Conservation (phyloP, 495 filamentous ascomycete genomes). For the Cercophora sp. region DNA sequence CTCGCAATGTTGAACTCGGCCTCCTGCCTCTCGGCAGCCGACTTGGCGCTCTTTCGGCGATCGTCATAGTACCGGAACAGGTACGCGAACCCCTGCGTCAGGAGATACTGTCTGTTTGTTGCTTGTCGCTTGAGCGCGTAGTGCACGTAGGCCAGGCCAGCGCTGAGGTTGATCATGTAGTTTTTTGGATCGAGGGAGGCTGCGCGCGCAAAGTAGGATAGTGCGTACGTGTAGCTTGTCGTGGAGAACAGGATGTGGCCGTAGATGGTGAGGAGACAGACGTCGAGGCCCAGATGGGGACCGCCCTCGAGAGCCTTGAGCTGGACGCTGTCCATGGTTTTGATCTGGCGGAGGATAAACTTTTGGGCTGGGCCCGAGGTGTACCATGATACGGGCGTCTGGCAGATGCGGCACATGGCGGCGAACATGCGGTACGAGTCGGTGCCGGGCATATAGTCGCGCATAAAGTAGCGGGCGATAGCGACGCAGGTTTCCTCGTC, state of each 20-base stretch:
- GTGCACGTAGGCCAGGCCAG: conserved; percentile 75
- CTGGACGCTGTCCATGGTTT: conserved; percentile 67
- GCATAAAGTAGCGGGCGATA: conserved; percentile 76
- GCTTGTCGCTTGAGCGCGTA: conserved; percentile 82
- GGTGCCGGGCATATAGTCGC: conserved; percentile 75
- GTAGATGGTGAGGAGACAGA: conserved; percentile 78
- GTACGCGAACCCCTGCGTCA: conserved; percentile 80
- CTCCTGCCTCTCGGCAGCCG: conserved; percentile 51
- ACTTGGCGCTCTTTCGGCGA: conserved; percentile 29
- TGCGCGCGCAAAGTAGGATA: conserved; percentile 88
- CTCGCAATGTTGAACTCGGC: conserved; percentile 86
- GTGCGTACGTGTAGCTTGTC: conserved; percentile 71
- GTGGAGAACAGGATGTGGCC: conserved; percentile 80
- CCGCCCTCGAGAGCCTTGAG: background rate
- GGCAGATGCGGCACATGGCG: conserved; percentile 62
- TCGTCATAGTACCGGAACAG: conserved; percentile 70
- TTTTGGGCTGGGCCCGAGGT: conserved; percentile 67
- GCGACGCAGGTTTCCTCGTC: conserved; percentile 75
- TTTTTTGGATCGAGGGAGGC: conserved; percentile 74
- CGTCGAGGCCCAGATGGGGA: conserved; percentile 36
- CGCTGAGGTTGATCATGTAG: conserved; percentile 66
- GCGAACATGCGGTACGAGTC: conserved; percentile 81
- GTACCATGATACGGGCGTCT: conserved; percentile 56
- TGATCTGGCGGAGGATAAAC: conserved; percentile 84
- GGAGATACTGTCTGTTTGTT: conserved; percentile 81